A percentile compares a stretch with the other conserved stretches of the same genome.
These are phyloP conservation scores for Bromus sterilis DNA, from an alignment of 176 grass and related monocot species.

Conservation along the genomic window DNA sequence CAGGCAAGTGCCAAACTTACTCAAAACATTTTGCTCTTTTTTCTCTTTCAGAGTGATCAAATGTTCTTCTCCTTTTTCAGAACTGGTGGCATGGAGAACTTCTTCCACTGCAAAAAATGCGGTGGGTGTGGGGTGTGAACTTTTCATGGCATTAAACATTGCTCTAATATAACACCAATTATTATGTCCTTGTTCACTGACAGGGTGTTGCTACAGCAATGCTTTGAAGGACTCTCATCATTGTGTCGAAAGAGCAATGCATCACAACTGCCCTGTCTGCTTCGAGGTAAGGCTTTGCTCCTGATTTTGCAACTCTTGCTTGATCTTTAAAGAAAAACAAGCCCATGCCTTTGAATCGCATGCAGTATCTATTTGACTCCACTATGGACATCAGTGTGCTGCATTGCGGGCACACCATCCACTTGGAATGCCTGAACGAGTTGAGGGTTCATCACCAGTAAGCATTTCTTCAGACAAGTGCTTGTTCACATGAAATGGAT, in stretches of 20 bases:
- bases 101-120: conserved; percentile 69
- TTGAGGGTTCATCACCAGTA: conserved; percentile 71
- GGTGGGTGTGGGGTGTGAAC: conserved; percentile 22
- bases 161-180: background rate
- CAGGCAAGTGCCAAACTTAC: conserved; percentile 33
- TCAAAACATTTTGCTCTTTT: too few species aligned
- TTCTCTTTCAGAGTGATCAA: background rate
- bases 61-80: conserved; percentile 10
- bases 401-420: conserved; percentile 73
- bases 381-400: conserved; percentile 71
- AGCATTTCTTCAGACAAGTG: conserved; percentile 14
- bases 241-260: conserved; percentile 82
- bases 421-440: conserved; percentile 70
- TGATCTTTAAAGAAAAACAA: background rate
- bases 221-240: conserved; percentile 61
- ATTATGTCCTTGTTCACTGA: background rate
- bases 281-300: conserved; percentile 50
- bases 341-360: background rate
- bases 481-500: background rate
- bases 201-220: conserved; percentile 76
- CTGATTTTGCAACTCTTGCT: background rate
- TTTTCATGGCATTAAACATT: background rate
- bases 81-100: conserved; percentile 60
- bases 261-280: conserved; percentile 86
- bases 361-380: conserved; percentile 85